Evolutionary conservation across 202 grass and related monocot genomes (phyloP), one percentile per base, ranked within the genome.

Genomic region (Zizania palustris): DNA sequence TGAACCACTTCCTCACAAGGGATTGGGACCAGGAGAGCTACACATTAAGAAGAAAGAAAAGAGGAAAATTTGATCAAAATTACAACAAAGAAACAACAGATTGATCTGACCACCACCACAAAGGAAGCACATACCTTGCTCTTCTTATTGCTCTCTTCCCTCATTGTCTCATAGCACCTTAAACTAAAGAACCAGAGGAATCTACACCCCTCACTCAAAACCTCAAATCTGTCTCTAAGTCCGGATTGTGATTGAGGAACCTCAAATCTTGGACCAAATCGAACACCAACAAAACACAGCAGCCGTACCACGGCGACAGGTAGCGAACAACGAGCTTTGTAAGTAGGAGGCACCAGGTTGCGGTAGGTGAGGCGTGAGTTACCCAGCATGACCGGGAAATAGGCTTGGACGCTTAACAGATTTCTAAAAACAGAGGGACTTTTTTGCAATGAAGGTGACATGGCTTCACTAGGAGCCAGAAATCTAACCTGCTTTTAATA

Each of bases 11-110:
- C 85, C 85, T 86, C 40, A 96, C 92, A 57, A 97, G 81, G 18
- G 92, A 92, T 84, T 87, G 96, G 40, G 96, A 99, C 96, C 96
- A 96, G 9, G 96, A 99, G 37, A 96, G 83, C 91, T 99, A 81
- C 81, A 42, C 4, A 7, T 63, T 33, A 63, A 20, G 44, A 80
- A 73, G 65, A 45, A 19, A 48, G 50, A 42, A 79, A 28, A 83
- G 39, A 19, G 9, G 78, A 5, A 18, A 46, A 70, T 14, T 20
- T 54, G 75, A 83, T 84, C 69, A 67, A 59, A 72, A 76, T 45
- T 38, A 68, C 65, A 78, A 18, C 33, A 40, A 72, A 73, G 48
- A 21, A 79, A 46, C 28, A 28, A 28, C 7, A 71, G 49, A 69
- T 55, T 60, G 60, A 41, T 45, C 65, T 71, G 43, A 36, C 46